Evolutionary conservation across 768 basidiomycete genomes (phyloP).

Genomic region (Leccinum olivaceopallidum): DNA sequence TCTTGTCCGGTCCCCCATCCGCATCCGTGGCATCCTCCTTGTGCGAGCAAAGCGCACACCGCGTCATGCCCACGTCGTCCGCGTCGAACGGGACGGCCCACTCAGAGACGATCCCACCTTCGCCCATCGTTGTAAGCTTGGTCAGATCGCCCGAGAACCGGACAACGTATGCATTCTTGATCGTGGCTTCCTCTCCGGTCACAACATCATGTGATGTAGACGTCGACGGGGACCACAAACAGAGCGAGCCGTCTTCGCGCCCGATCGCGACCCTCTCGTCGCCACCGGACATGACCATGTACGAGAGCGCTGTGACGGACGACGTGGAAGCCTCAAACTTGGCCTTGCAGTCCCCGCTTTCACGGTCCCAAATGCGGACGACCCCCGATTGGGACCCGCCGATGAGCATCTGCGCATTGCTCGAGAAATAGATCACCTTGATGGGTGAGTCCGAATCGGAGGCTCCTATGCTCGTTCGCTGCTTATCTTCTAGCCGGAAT

Average conservation of each 20-base stretch:
- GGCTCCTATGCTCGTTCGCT: neutral
- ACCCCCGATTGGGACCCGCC: constrained; percentile 19
- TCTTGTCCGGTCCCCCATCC: neutral
- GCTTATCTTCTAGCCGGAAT: neutral
- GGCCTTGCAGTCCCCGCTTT: constrained; percentile 14
- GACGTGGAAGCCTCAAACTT: constrained; percentile 3
- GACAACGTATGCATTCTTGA: constrained; percentile 3
- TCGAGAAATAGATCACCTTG: constrained; percentile 18
- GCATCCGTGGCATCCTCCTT: neutral
- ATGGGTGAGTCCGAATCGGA: neutral
- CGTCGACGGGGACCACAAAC: constrained; percentile 18
- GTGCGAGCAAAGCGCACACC: neutral
- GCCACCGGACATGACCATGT: neutral
- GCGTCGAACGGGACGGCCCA: constrained; percentile 11
- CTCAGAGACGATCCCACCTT: constrained; percentile 2
- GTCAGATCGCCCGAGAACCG: constrained; percentile 12
- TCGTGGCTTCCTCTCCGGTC: constrained; percentile 1
- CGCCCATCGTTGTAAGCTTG: constrained; percentile 5
- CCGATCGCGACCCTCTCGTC: constrained; percentile 13
- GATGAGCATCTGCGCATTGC: constrained; percentile 14
- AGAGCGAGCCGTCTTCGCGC: constrained; percentile 20
- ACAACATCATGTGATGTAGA: constrained; percentile 14
- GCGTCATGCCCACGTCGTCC: neutral
- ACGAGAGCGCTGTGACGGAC: constrained; percentile 22
- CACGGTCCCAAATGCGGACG: constrained; percentile 23